These are phyloP conservation scores for Rubus idaeus DNA, from an alignment of 306 rosid genomes.

Conservation along the genomic window DNA sequence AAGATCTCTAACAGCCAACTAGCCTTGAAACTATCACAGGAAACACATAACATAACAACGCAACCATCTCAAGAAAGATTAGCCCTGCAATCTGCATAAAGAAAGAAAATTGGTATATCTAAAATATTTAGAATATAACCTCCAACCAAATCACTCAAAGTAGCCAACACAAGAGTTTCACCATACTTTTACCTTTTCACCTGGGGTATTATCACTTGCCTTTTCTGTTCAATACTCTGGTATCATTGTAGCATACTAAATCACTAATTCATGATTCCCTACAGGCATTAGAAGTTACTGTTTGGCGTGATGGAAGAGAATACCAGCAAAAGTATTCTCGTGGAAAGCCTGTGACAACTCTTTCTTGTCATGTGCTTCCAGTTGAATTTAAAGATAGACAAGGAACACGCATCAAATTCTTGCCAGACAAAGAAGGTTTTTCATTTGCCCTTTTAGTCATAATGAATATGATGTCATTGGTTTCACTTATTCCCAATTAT, in stretches of 20 bases:
- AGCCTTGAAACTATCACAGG: not conserved
- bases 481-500: constrained; percentile 9
- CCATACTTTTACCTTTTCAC: no score
- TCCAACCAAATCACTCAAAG: not conserved
- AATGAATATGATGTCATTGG: constrained; percentile 14
- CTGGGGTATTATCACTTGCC: not conserved
- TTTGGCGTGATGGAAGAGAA: constrained; percentile 90
- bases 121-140: not conserved
- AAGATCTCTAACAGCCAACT: not conserved
- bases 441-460: constrained; percentile 15
- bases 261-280: constrained; percentile 10
- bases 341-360: constrained; percentile 73
- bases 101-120: not conserved
- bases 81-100: not conserved
- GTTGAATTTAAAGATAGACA: constrained; percentile 52
- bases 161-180: not conserved
- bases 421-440: constrained; percentile 98
- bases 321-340: constrained; percentile 80
- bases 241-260: constrained; percentile 19
- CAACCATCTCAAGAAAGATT: not conserved
- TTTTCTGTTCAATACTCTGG: constrained; percentile 24
- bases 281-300: constrained; percentile 73
- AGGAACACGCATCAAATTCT: constrained; percentile 81
- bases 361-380: constrained; percentile 66
- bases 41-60: not conserved